A percentile compares a stretch with the other conserved stretches of the same genome.
Evolutionary conservation across 345 rosid genomes (phyloP).

Genomic region (Capsella bursapastoris): DNA sequence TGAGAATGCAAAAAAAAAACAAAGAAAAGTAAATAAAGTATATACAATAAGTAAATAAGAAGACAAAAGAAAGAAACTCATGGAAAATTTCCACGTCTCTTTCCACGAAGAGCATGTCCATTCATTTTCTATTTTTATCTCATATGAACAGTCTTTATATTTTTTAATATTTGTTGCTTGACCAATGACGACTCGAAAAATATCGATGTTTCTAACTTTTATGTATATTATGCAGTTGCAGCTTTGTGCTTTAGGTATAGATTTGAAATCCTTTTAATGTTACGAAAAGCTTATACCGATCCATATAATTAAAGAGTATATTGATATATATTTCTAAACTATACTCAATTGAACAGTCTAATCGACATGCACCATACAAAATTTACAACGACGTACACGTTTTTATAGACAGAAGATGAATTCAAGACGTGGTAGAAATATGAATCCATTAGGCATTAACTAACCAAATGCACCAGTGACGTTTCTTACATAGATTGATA

Average conservation of each 20-base stretch:
- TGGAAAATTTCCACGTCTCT: conserved; percentile 38
- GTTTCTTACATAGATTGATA: neutral
- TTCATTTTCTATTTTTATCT: conserved; percentile 27
- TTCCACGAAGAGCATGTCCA: conserved; percentile 38
- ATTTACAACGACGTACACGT: too few species aligned
- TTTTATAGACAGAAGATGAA: too few species aligned
- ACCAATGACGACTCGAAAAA: conserved; percentile 30
- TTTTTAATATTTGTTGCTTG: conserved; percentile 22
- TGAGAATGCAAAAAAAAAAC: neutral
- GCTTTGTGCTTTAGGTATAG: too few species aligned
- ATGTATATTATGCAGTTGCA: neutral
- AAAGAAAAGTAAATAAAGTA: neutral
- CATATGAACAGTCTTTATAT: neutral
- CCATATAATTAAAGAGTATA: too few species aligned
- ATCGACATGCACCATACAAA: conserved; percentile 1
- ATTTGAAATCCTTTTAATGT: too few species aligned
- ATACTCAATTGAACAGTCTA: conserved; percentile 1
- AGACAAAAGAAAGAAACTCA: conserved; percentile 33
- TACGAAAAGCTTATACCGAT: too few species aligned
- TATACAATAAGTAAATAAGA: conserved; percentile 2
- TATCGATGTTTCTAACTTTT: neutral
- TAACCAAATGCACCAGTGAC: neutral
- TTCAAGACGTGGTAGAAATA: neutral
- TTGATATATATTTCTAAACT: neutral
- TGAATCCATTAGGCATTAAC: neutral